These are phyloP conservation scores for Penicillium bialowiezense DNA, from an alignment of 495 filamentous ascomycete species.

Conservation along the genomic window DNA sequence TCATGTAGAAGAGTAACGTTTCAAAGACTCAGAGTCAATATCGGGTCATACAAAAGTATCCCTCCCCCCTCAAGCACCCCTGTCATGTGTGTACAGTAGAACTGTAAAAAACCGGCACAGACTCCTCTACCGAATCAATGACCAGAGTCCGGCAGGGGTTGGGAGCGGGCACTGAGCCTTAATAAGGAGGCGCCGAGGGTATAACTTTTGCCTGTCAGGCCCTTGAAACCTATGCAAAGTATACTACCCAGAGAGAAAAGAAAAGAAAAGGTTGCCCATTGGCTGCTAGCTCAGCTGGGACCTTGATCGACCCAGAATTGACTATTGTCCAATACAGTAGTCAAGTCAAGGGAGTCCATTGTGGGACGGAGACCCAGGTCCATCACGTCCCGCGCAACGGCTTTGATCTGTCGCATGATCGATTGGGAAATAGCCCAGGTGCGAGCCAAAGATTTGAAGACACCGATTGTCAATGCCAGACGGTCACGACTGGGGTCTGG, in stretches of 20 bases:
- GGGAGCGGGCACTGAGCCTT: neutral
- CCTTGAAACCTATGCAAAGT: neutral
- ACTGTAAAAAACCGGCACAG: neutral
- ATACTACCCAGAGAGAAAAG: neutral
- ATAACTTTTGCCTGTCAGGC: neutral
- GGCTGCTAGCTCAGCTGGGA: conserved; percentile 14
- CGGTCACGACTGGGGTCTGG: conserved; percentile 69
- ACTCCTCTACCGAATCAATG: neutral
- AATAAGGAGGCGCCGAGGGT: neutral
- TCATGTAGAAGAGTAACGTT: neutral
- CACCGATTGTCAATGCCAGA: conserved; percentile 78
- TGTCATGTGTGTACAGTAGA: neutral
- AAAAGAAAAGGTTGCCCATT: neutral
- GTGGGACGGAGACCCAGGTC: conserved; percentile 42
- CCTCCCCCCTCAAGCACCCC: neutral
- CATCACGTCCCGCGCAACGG: conserved; percentile 47
- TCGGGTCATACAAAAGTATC: neutral
- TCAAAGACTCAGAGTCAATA: neutral
- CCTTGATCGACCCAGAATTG: conserved; percentile 38
- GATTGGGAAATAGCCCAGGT: conserved; percentile 76
- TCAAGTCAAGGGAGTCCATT: conserved; percentile 43
- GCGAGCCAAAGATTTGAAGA: conserved; percentile 66
- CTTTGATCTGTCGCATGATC: conserved; percentile 69
- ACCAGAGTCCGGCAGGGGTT: neutral
- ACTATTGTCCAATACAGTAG: conserved; percentile 34